A percentile compares a stretch with the other conserved stretches of the same genome.
Evolutionary conservation across 352 stramenopile genomes (phyloP).

Genomic region (Globisporangium spiculum): DNA sequence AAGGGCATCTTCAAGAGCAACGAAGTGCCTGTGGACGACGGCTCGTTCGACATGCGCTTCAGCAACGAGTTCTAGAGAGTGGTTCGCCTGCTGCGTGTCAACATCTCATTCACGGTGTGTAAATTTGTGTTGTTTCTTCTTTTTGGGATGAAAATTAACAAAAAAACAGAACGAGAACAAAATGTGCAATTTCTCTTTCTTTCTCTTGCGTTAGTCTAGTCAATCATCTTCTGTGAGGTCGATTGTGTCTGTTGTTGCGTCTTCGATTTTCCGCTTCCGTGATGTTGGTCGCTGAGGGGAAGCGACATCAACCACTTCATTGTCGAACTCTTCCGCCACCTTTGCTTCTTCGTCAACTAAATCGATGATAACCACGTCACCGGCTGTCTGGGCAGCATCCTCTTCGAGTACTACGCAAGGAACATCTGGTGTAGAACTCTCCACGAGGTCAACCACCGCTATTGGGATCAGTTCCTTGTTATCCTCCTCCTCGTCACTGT

Average conservation of each 20-base stretch:
- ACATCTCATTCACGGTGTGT: slow-evolving; percentile 1
- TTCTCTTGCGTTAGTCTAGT: slow-evolving; percentile 4
- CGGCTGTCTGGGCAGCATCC: neutral
- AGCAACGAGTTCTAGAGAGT: slow-evolving; percentile 76
- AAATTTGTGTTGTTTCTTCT: slow-evolving; percentile 4
- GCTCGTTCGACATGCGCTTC: slow-evolving; percentile 71
- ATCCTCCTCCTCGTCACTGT: slow-evolving; percentile 43
- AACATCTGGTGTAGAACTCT: neutral
- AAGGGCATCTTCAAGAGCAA: slow-evolving; percentile 91
- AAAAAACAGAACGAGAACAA: neutral
- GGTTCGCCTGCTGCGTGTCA: neutral
- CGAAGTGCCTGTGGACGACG: slow-evolving; percentile 60
- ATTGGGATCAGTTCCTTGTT: neutral
- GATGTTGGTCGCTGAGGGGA: neutral
- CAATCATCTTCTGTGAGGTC: slow-evolving; percentile 23
- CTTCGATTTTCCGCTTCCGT: neutral
- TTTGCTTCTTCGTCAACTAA: slow-evolving; percentile 17
- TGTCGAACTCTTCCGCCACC: neutral
- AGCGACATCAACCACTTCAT: neutral
- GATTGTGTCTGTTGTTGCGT: slow-evolving; percentile 17
- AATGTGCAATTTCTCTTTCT: neutral
- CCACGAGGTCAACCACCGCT: slow-evolving; percentile 2
- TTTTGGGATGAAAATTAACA: slow-evolving; percentile 1
- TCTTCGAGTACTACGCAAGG: neutral
- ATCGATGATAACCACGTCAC: slow-evolving; percentile 8